Percentiles rank a stretch among this genome's conserved stretches.
Conservation (phyloP, 106 monocot species). For the Apostasia ramifera region DNA sequence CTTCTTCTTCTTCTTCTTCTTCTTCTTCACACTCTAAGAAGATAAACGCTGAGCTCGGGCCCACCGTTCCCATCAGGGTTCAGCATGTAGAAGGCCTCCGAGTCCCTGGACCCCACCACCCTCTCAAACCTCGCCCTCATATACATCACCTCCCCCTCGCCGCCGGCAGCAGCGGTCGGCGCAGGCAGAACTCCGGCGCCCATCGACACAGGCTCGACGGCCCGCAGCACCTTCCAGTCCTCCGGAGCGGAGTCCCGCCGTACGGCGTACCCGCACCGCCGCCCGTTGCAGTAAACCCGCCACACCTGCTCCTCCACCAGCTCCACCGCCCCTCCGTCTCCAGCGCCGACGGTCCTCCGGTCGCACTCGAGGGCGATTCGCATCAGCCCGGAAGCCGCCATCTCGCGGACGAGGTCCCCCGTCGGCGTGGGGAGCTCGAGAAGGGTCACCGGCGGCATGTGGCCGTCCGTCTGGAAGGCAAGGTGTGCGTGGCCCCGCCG, state of each 20-base stretch:
- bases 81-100: constrained; percentile 28
- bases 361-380: constrained; percentile 56
- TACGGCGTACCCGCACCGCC: constrained; percentile 15
- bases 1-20: no score
- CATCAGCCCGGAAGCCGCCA: constrained; percentile 69
- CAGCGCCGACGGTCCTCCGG: neutral
- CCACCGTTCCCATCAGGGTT: constrained; percentile 17
- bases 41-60: constrained; percentile 21
- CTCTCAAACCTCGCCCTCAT: constrained; percentile 26
- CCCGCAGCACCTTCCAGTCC: constrained; percentile 19
- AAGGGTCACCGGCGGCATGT: constrained; percentile 27
- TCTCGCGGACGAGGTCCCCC: constrained; percentile 46
- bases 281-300: constrained; percentile 25
- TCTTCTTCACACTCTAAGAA: constrained; percentile 12
- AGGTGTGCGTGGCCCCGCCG: constrained; percentile 54
- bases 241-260: constrained; percentile 8
- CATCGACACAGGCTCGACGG: constrained; percentile 13
- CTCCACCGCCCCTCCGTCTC: constrained; percentile 4
- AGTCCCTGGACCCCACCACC: constrained; percentile 18
- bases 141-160: constrained; percentile 26
- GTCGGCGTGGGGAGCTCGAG: constrained; percentile 66
- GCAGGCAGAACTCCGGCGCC: constrained; percentile 22
- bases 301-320: constrained; percentile 19
- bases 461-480: constrained; percentile 51
- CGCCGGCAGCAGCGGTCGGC: neutral